Evolutionary conservation across 306 rosid genomes (phyloP), one percentile per base, ranked within the genome.

Genomic region (Adenanthera pavonina): DNA sequence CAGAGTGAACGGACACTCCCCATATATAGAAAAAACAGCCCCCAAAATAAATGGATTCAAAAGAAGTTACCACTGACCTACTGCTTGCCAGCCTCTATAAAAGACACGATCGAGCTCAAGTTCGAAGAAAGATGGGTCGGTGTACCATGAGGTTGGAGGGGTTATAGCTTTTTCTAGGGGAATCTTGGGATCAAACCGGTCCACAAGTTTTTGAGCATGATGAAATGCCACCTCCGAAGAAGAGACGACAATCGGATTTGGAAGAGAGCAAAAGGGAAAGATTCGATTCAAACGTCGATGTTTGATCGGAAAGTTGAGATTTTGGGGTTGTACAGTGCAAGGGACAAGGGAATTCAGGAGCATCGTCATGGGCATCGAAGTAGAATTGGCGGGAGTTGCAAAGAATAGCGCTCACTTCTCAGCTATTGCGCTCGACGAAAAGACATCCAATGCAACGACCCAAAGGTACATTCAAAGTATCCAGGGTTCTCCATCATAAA

Each of bases 111-210:
- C 62, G 79, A 95, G 95, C 82, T 95, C 98, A 47, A 87, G 88
- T 6, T 80, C 72, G 83, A 79, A 84, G 84, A 92, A 92, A 6
- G 92, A 85, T 65, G 92, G 87, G 36, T 90, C 75, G 1, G 90
- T 90, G 77, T 95, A 95, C 98, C 98, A 95, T 51, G 97, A 91
- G 67, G 90, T 78, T 34, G 98, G 98, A 1, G 97, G 97, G 25
- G 98, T 95, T 16, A 90, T 82, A 2, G 98, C 98, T 85, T 86
- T 79, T 78, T 90, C 94, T 38, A 92, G 16, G 3, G 94, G 92
- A 85, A 80, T 84, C 17, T 79, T 82, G 12, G 98, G 97, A 84
- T 92, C 84, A 90, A 95, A 95, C 4, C 92, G 89, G 57, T 80
- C 67, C 9, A 81, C 86, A 4, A 90, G 86, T 52, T 44, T 74